Evolutionary conservation across 345 rosid genomes (phyloP).

Genomic region (Streptanthus diversifolius): DNA sequence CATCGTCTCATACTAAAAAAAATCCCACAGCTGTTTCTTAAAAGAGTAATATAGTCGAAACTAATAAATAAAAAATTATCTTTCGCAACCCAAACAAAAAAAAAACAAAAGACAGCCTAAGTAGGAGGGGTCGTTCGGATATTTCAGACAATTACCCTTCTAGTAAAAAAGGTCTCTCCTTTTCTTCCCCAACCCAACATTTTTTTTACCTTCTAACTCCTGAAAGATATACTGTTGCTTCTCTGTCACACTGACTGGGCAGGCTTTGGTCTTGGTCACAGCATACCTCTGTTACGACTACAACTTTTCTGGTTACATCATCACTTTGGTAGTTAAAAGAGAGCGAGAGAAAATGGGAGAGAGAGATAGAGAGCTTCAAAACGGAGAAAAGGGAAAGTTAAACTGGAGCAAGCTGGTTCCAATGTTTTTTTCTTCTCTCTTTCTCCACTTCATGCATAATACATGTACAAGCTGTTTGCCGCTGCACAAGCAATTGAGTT

Average conservation of each 20-base stretch:
- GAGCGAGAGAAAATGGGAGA: not conserved
- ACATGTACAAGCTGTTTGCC: constrained; percentile 99
- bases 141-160: constrained; percentile 28
- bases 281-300: constrained; percentile 28
- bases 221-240: constrained; percentile 16
- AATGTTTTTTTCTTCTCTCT: constrained; percentile 9
- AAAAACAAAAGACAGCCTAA: constrained; percentile 13
- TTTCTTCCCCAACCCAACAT: constrained; percentile 26
- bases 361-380: not conserved
- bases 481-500: constrained; percentile 99
- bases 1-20: constrained; percentile 28
- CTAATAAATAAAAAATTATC: constrained; percentile 3
- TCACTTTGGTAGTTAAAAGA: constrained; percentile 33
- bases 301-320: constrained; percentile 34
- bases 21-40: constrained; percentile 32
- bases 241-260: constrained; percentile 21
- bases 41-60: constrained; percentile 23
- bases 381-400: constrained; percentile 17
- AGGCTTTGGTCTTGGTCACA: constrained; percentile 28
- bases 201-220: constrained; percentile 17
- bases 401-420: constrained; percentile 23
- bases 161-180: constrained; percentile 5
- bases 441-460: constrained; percentile 63
- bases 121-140: constrained; percentile 25
- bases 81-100: constrained; percentile 17